A percentile compares a stretch with the other conserved stretches of the same genome.
These are phyloP conservation scores for Danielozyma ontarioensis DNA, from an alignment of 805 yeast species.

Conservation along the genomic window DNA sequence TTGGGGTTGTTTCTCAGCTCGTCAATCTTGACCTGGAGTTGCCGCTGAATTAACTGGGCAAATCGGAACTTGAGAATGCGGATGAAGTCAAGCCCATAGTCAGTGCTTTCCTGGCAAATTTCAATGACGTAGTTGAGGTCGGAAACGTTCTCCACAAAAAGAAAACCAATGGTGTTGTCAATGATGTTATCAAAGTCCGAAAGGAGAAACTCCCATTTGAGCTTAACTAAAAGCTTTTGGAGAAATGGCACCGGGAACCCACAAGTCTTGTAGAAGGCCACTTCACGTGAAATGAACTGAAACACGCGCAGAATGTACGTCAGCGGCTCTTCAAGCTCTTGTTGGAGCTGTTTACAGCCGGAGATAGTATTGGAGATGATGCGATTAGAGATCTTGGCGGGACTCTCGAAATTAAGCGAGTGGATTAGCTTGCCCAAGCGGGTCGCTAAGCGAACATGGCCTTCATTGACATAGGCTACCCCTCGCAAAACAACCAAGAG, in stretches of 20 bases:
- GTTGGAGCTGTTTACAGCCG: no score
- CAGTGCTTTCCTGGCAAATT: background rate
- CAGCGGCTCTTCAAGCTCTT: conserved; percentile 2
- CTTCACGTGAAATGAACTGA: conserved; percentile 5
- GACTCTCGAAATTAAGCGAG: no score
- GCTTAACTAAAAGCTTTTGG: conserved; percentile 11
- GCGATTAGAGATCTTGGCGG: no score
- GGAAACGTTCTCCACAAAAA: background rate
- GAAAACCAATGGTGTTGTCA: conserved; percentile 9
- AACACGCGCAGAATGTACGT: conserved; percentile 8
- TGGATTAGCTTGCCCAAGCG: no score
- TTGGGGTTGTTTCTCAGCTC: background rate
- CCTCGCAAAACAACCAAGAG: no score
- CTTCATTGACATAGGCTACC: no score
- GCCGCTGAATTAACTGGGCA: conserved; percentile 13
- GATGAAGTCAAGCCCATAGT: conserved; percentile 11
- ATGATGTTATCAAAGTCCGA: conserved; percentile 17
- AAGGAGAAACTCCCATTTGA: conserved; percentile 29
- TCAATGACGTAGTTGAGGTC: background rate
- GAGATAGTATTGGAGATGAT: no score
- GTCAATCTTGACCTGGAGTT: background rate
- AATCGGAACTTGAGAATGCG: conserved; percentile 17
- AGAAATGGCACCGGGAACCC: conserved; percentile 10
- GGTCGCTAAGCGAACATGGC: no score
- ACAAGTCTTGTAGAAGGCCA: conserved; percentile 6